Conservation (phyloP, 2,329 filamentous ascomycete genomes). For the Pyricularia sp. region DNA sequence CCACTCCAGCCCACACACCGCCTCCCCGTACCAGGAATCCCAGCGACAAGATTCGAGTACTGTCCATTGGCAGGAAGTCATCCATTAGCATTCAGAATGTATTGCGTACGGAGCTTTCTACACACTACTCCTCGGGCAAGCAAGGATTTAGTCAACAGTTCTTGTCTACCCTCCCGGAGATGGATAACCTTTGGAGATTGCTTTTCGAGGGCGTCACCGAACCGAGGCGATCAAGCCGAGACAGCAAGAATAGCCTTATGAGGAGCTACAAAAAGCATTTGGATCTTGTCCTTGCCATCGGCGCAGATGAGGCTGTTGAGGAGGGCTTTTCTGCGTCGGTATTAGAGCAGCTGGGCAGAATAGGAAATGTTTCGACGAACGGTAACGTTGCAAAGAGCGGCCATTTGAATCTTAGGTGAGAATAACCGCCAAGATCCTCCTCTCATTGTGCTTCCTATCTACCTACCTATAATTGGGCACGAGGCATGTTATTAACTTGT, state of each 20-base stretch:
- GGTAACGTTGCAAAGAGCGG: conserved; percentile 40
- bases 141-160: conserved; percentile 37
- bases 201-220: conserved; percentile 33
- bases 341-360: conserved; percentile 41
- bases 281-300: conserved; percentile 52
- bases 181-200: conserved; percentile 42
- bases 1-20: conserved; percentile 14
- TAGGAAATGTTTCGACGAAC: conserved; percentile 37
- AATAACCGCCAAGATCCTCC: background rate
- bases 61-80: conserved; percentile 31
- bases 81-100: conserved; percentile 48
- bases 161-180: conserved; percentile 37
- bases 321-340: conserved; percentile 39
- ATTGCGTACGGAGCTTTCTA: conserved; percentile 40
- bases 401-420: conserved; percentile 48
- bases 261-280: conserved; percentile 23
- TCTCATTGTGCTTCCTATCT: no score
- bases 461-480: background rate
- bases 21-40: conserved; percentile 21
- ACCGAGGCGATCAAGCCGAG: background rate
- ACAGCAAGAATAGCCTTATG: conserved; percentile 12
- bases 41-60: conserved; percentile 33
- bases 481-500: background rate
- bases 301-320: conserved; percentile 44
- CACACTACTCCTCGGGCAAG: conserved; percentile 38